Evolutionary conservation across 306 rosid genomes (phyloP).

Genomic region (Sechiopsis laciniata): DNA sequence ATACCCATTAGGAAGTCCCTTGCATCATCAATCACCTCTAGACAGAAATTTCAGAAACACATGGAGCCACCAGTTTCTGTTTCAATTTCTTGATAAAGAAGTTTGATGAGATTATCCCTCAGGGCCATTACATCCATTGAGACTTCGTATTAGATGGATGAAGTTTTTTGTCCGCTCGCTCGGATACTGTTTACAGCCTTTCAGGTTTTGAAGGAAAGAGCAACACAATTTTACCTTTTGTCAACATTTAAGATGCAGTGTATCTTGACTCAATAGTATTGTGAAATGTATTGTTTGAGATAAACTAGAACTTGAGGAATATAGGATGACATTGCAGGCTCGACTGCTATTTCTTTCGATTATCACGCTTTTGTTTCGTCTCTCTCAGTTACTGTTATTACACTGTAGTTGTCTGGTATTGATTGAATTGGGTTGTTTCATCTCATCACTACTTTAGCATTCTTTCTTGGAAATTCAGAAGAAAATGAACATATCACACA

Average conservation of each 20-base stretch:
- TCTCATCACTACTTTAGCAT: constrained; percentile 9
- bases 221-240: not conserved
- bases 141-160: not conserved
- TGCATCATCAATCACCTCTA: not conserved
- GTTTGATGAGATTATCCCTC: not conserved
- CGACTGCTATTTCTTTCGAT: too few species aligned
- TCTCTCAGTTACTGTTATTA: not conserved
- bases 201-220: not conserved
- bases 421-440: constrained; percentile 9
- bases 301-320: too few species aligned
- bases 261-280: not conserved
- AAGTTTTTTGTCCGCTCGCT: not conserved
- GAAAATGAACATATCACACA: not conserved
- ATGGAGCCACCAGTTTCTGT: not conserved
- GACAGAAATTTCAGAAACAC: not conserved
- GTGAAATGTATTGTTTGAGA: too few species aligned
- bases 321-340: too few species aligned
- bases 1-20: too few species aligned
- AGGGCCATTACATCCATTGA: not conserved
- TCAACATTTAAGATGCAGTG: not conserved
- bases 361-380: too few species aligned
- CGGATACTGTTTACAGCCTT: not conserved
- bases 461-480: not conserved
- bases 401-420: not conserved
- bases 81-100: constrained; percentile 5